Conservation (phyloP, 2,329 filamentous ascomycete species). For the Calonectria naviculata region DNA sequence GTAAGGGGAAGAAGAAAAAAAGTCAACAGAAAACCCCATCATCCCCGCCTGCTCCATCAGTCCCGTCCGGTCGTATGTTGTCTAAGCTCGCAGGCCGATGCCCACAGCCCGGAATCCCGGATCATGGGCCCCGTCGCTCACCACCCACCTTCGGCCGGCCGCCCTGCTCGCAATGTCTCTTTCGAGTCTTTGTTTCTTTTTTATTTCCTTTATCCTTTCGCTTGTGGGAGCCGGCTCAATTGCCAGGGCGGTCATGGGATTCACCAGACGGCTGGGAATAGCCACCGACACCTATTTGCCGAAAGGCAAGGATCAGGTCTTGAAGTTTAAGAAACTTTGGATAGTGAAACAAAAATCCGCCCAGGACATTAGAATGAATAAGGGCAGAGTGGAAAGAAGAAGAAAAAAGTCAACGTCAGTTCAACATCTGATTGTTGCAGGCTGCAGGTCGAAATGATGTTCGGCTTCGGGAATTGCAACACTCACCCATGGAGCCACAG, state of each 20-base stretch:
- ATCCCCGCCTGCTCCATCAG: constrained; percentile 13
- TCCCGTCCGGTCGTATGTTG: constrained; percentile 26
- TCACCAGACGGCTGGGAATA: background rate
- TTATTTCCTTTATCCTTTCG: background rate
- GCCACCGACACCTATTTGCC: background rate
- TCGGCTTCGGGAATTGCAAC: constrained; percentile 20
- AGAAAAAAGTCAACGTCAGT: constrained; percentile 4
- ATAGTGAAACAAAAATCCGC: background rate
- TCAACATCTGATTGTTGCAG: constrained; percentile 13
- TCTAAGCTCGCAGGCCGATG: constrained; percentile 20
- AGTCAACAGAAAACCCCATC: background rate
- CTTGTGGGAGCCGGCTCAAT: background rate
- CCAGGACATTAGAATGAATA: background rate
- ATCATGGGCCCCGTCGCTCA: constrained; percentile 23
- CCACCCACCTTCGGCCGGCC: constrained; percentile 9
- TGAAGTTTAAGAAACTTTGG: background rate
- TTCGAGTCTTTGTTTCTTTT: constrained; percentile 7
- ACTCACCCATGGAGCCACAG: constrained; percentile 13
- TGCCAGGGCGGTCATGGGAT: background rate
- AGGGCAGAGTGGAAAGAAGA: background rate
- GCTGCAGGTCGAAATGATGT: background rate
- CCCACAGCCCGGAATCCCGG: constrained; percentile 24
- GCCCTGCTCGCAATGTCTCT: constrained; percentile 7
- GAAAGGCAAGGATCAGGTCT: background rate
- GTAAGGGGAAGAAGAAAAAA: constrained; percentile 1